Evolutionary conservation across 2,329 filamentous ascomycete species (phyloP).

Genomic region (Fusarium euwallaceae): DNA sequence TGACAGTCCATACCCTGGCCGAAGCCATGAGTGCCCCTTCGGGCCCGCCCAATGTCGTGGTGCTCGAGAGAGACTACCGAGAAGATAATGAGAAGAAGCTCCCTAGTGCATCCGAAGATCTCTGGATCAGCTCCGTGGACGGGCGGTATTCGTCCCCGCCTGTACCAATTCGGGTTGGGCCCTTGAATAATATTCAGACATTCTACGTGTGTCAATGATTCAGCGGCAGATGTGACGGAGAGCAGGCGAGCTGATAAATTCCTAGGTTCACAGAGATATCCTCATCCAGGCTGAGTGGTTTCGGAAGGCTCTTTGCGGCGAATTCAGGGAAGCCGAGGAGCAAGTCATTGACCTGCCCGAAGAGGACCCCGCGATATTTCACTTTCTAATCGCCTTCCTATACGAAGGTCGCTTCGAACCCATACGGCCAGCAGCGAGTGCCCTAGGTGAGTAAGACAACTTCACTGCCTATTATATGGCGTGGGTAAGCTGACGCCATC

Average conservation of each 20-base stretch:
- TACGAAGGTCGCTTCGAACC: constrained; percentile 63
- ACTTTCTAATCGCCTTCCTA: constrained; percentile 64
- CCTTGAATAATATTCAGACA: constrained; percentile 56
- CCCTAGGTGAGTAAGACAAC: constrained; percentile 50
- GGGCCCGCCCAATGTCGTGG: constrained; percentile 37
- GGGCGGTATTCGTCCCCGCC: constrained; percentile 62
- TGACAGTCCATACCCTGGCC: constrained; percentile 34
- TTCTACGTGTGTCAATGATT: constrained; percentile 50
- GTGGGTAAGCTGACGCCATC: constrained; percentile 15
- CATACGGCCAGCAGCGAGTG: constrained; percentile 58
- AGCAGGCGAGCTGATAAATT: constrained; percentile 12
- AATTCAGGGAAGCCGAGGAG: constrained; percentile 60
- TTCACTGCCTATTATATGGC: neutral
- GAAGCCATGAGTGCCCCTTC: constrained; percentile 39
- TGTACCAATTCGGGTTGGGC: constrained; percentile 60
- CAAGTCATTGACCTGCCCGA: constrained; percentile 64
- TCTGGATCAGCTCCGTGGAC: constrained; percentile 64
- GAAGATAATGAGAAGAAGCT: constrained; percentile 27
- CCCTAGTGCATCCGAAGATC: constrained; percentile 56
- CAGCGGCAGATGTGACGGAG: neutral
- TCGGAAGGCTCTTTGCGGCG: constrained; percentile 61
- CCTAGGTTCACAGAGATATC: constrained; percentile 61
- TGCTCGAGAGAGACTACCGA: constrained; percentile 40
- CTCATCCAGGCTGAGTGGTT: constrained; percentile 63
- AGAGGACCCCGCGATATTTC: constrained; percentile 64